Conservation (phyloP, 1,284 basidiomycete species). For the Golubevia sp. region DNA sequence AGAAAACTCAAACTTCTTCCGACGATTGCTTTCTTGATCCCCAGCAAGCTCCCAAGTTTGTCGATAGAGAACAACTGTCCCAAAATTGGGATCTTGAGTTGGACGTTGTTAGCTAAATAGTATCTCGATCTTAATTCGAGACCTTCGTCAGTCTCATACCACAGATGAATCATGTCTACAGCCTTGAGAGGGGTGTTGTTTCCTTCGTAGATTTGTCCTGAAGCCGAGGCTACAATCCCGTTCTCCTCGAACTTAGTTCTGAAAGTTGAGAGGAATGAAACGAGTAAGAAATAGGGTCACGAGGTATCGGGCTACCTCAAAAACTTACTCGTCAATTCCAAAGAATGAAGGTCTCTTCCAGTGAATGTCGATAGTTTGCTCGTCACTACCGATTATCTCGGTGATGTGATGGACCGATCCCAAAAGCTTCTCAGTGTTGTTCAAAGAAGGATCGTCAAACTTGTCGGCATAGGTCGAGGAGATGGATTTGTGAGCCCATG, state of each 20-base stretch:
- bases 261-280: background rate
- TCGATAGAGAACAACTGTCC: conserved; percentile 3
- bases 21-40: conserved; percentile 6
- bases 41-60: background rate
- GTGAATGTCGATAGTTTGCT: conserved; percentile 8
- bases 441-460: conserved; percentile 7
- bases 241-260: background rate
- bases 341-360: conserved; percentile 3
- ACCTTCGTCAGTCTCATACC: conserved; percentile 4
- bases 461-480: conserved; percentile 5
- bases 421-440: conserved; percentile 6
- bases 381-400: conserved; percentile 10
- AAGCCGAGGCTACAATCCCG: conserved; percentile 4
- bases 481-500: conserved; percentile 7
- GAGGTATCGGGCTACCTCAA: background rate
- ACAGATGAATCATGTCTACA: conserved; percentile 12
- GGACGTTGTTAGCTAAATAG: conserved; percentile 11
- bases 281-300: background rate
- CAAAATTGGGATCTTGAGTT: conserved; percentile 4
- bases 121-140: conserved; percentile 9
- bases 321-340: conserved; percentile 3
- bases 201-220: conserved; percentile 7
- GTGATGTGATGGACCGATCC: conserved; percentile 7
- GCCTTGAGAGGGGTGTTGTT: conserved; percentile 2
- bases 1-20: background rate